These are phyloP conservation scores for Fraxinus albicans DNA, from an alignment of 305 asterid genomes.

Conservation along the genomic window DNA sequence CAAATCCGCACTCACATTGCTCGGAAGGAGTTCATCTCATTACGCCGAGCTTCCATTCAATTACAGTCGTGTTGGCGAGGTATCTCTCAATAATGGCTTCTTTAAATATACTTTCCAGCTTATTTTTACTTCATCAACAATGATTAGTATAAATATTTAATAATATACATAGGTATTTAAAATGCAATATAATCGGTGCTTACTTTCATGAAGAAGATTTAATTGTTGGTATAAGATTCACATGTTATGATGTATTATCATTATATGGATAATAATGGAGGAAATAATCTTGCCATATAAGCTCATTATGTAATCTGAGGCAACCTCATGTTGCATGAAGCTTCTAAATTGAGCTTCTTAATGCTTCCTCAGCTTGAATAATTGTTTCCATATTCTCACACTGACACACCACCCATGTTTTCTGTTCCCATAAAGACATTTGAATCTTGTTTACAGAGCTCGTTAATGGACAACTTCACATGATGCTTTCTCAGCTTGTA, in stretches of 20 bases:
- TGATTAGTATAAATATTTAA: neutral
- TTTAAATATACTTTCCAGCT: slow-evolving; percentile 22
- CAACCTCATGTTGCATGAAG: neutral
- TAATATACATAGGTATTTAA: neutral
- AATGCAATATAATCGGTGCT: neutral
- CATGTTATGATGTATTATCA: neutral
- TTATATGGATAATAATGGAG: neutral
- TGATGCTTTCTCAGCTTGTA: neutral
- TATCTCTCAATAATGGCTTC: slow-evolving; percentile 30
- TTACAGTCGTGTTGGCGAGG: slow-evolving; percentile 99
- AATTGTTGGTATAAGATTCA: neutral
- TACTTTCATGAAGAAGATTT: neutral
- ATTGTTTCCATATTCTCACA: neutral
- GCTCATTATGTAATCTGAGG: neutral
- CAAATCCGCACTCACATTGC: slow-evolving; percentile 92
- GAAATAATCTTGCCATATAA: neutral
- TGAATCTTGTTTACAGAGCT: slow-evolving; percentile 2
- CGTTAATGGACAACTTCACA: slow-evolving; percentile 10
- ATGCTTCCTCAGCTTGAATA: neutral
- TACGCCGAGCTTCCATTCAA: slow-evolving; percentile 80
- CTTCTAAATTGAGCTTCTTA: neutral
- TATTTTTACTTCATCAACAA: slow-evolving; percentile 32
- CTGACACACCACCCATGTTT: neutral
- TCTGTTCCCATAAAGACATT: neutral
- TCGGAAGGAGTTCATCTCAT: slow-evolving; percentile 73